Percentiles rank a stretch among this genome's conserved stretches.
Evolutionary conservation across 106 monocot species (phyloP).

Genomic region (Hemerocallis citrina): DNA sequence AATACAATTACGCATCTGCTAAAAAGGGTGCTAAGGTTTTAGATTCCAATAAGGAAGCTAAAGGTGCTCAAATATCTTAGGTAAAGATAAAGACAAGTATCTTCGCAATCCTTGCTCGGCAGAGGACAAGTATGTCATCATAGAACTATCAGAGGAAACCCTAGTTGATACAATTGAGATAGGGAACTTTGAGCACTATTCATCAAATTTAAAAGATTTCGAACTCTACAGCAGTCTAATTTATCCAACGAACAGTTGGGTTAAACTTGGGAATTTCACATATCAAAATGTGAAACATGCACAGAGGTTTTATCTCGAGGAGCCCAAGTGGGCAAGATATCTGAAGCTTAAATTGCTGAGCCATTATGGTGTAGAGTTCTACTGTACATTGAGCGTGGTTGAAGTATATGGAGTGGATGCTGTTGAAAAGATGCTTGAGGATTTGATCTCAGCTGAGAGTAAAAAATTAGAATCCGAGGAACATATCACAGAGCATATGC

Average conservation of each 20-base stretch:
- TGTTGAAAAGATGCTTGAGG: constrained; percentile 88
- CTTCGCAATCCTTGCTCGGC: constrained; percentile 87
- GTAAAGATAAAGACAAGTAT: constrained; percentile 84
- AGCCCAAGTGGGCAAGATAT: constrained; percentile 85
- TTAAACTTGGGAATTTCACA: constrained; percentile 62
- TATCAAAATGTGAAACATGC: constrained; percentile 67
- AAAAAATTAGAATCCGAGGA: constrained; percentile 32
- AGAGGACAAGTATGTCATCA: constrained; percentile 69
- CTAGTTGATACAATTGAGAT: constrained; percentile 68
- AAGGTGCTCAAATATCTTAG: constrained; percentile 81
- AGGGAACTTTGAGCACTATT: constrained; percentile 89
- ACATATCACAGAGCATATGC: constrained; percentile 16
- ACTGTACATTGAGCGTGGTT: constrained; percentile 70
- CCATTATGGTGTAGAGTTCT: constrained; percentile 88
- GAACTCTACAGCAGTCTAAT: constrained; percentile 62
- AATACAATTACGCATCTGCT: constrained; percentile 86
- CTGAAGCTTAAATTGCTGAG: constrained; percentile 61
- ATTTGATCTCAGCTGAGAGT: constrained; percentile 59
- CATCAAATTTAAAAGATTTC: constrained; percentile 81
- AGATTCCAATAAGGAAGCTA: constrained; percentile 81
- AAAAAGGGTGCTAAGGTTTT: constrained; percentile 78
- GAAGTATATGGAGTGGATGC: constrained; percentile 95
- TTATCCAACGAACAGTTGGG: constrained; percentile 80
- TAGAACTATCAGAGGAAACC: constrained; percentile 93
- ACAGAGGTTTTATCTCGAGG: constrained; percentile 57